Conservation (phyloP, 192 early-diverging fungal genomes). For the Coemansia sp. region DNA sequence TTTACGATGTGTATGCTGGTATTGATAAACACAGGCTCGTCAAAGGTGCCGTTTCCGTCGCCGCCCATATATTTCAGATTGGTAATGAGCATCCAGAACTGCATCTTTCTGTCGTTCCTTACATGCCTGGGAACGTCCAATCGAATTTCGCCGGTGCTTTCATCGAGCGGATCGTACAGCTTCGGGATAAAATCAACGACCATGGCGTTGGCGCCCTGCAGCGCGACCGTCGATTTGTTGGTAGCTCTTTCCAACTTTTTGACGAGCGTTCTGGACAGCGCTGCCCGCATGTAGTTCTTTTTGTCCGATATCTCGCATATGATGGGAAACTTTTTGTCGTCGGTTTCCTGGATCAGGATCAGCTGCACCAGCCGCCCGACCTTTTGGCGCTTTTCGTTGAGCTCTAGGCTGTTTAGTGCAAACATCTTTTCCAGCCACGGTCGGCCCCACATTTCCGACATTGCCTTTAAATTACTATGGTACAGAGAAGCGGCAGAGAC, state of each 20-base stretch:
- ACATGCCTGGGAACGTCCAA: neutral
- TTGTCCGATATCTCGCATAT: slow-evolving; percentile 48
- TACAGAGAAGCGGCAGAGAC: neutral
- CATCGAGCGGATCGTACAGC: neutral
- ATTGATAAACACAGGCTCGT: slow-evolving; percentile 19
- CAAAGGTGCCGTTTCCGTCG: slow-evolving; percentile 28
- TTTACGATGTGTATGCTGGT: neutral
- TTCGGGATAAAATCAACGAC: neutral
- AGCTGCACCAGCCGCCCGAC: slow-evolving; percentile 25
- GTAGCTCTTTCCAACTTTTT: slow-evolving; percentile 9
- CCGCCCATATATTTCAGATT: slow-evolving; percentile 35
- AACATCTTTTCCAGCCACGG: slow-evolving; percentile 33
- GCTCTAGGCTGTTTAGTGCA: neutral
- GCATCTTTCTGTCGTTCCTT: slow-evolving; percentile 12
- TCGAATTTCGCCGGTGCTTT: neutral
- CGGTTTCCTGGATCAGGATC: slow-evolving; percentile 10
- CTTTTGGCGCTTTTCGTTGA: slow-evolving; percentile 9
- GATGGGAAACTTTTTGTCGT: slow-evolving; percentile 13
- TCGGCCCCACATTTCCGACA: slow-evolving; percentile 23
- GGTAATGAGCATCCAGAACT: slow-evolving; percentile 45
- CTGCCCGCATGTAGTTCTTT: slow-evolving; percentile 35
- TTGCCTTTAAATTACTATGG: neutral
- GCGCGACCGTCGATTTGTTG: neutral
- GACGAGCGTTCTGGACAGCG: slow-evolving; percentile 16
- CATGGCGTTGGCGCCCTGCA: neutral